Evolutionary conservation across 2,329 filamentous ascomycete genomes (phyloP).

Genomic region (Trichoderma asperellum): DNA sequence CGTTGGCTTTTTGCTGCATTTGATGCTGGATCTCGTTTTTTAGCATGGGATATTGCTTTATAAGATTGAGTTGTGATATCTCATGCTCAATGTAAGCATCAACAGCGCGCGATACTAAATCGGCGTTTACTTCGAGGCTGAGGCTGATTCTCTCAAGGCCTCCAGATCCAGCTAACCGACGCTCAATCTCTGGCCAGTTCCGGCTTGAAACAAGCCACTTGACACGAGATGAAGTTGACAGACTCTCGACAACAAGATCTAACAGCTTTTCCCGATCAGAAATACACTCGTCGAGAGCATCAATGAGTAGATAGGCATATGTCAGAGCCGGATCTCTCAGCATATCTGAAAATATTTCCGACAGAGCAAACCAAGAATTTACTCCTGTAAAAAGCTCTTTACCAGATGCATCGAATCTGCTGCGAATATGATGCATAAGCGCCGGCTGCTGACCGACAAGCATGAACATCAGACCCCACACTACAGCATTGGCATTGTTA

Average conservation of each 20-base stretch:
- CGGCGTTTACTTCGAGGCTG: slow-evolving; percentile 35
- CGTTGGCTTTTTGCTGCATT: slow-evolving; percentile 40
- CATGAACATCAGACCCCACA: slow-evolving; percentile 49
- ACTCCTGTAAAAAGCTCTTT: slow-evolving; percentile 45
- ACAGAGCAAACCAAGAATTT: slow-evolving; percentile 45
- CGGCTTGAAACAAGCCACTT: slow-evolving; percentile 24
- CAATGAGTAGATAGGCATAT: slow-evolving; percentile 45
- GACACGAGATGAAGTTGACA: not conserved
- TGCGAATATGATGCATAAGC: slow-evolving; percentile 42
- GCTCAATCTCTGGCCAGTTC: slow-evolving; percentile 29
- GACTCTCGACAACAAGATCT: not conserved
- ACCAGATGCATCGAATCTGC: slow-evolving; percentile 42
- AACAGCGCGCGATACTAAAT: not conserved
- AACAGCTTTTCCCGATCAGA: not conserved
- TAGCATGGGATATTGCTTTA: slow-evolving; percentile 17
- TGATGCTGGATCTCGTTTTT: slow-evolving; percentile 27
- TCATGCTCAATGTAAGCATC: slow-evolving; percentile 16
- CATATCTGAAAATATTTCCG: slow-evolving; percentile 46
- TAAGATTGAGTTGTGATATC: not conserved
- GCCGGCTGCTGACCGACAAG: slow-evolving; percentile 42
- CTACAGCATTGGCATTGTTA: slow-evolving; percentile 46
- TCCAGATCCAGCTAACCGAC: slow-evolving; percentile 6
- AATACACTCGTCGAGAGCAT: slow-evolving; percentile 53
- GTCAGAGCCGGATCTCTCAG: slow-evolving; percentile 43
- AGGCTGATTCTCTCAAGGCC: not conserved